These are phyloP conservation scores for Suaeda aralocaspica DNA, from an alignment of 148 eudicot species.

Conservation along the genomic window DNA sequence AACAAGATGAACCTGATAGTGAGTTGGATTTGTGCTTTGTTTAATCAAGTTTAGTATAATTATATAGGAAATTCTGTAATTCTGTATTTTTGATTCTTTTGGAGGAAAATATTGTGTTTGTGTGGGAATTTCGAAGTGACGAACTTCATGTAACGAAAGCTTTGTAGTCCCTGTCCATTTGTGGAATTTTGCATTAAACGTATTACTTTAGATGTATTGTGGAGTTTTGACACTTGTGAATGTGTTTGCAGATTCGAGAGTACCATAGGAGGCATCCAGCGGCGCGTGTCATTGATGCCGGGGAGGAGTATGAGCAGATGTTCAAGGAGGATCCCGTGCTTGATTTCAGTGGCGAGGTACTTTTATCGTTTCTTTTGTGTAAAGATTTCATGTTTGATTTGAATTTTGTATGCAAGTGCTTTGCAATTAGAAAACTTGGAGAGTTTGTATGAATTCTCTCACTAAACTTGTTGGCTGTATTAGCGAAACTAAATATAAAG, in stretches of 20 bases:
- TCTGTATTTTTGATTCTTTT: neutral
- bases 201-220: neutral
- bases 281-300: conserved; percentile 68
- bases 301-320: conserved; percentile 79
- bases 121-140: neutral
- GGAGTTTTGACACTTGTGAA: conserved; percentile 1
- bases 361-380: neutral
- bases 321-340: conserved; percentile 82
- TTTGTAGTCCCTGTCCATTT: no score
- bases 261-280: conserved; percentile 94
- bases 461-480: no score
- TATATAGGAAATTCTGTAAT: no score
- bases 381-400: neutral
- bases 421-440: neutral
- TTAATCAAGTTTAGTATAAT: neutral
- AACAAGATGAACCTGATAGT: neutral
- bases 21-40: neutral
- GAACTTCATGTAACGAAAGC: no score
- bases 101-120: neutral
- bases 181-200: no score
- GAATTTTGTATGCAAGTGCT: neutral
- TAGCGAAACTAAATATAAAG: no score
- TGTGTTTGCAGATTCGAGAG: conserved; percentile 75
- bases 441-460: neutral
- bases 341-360: conserved; percentile 97